Evolutionary conservation across 2,329 filamentous ascomycete genomes (phyloP), one percentile per base, ranked within the genome.

Genomic region (Fusarium cicatricum): DNA sequence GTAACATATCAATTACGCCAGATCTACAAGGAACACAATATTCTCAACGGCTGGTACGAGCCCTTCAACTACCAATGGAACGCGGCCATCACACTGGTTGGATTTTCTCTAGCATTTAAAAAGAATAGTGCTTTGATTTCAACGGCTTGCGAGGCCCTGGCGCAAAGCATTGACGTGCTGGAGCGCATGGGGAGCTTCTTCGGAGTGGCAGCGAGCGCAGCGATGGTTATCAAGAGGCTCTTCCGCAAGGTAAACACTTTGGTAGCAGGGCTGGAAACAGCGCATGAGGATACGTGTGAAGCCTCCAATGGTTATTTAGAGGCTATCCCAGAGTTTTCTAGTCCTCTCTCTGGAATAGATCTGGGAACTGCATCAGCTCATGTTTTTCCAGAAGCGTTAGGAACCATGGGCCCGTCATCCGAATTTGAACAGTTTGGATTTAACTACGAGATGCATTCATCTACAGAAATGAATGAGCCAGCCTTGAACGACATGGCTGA

Each of bases 11-110:
- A 36, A 4, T 11, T 51, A 15, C 12, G 36, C 17, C 52, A 50
- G 15, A 33, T 55, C 12, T 36, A 42, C 14, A 29, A 4, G 29
- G 17, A 19, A 5, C 12, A 69, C 15, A 50, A 59, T 0, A 57
- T 71, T 9, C 73, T 71, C 41, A 58, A 61, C 14, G 61, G 64
- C 0, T 72, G 76, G 37, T 69, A 70, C 46, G 51, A 52, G 37
- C 34, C 50, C 2, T 52, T 66, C 11, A 66, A 66, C 59, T 34
- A 40, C 6, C 50, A 47, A 10, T 52, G 50, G 50, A 52, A 52
- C 23, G 50, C 69, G 11, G 57, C 66, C 16, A 66, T 72, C 49
- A 67, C 66, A 5, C 34, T 74, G 1, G 51, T 72, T 5, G 71
- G 66, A 2, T 72, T 70, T 38, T 29, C 69, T 2, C 42, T 72